Base-by-base conservation (phyloP, 176 grass and related monocot species). In the Pontederia paniculata region DNA sequence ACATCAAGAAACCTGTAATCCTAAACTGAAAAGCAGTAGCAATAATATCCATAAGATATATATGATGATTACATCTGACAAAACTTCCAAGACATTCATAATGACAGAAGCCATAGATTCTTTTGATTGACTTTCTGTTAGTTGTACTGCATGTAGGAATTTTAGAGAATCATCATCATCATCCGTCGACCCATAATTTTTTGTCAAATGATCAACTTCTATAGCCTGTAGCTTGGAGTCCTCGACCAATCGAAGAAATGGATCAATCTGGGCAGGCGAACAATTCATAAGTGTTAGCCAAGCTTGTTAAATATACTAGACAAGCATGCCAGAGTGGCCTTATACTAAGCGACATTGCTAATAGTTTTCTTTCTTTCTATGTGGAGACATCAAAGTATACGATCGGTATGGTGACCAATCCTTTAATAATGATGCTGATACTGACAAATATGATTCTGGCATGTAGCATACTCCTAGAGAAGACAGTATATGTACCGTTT, bases 31-130 rank as follows among this genome's bases (percentile, higher is more conserved):
- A 62, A 69, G 10, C 43, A 55, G 62, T 47, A 62, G 41, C 47
- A 44, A 43, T 61, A 44, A 19, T 42, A 21, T 17, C 10, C 10
- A 19, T 48, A 16, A 49, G 12, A 37, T 48, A 12, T 64, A 16
- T n/a, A 9, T 17, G 17, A 42, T 14, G 75, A 72, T 82, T 84
- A 98, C 94, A 75, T 91, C 94, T 51, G 85, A 48, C 64, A 91
- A 68, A 80, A 82, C 79, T 60, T 63, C 64, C 59, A 84, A 76
- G 73, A 45, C 81, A 59, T 88, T 98, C 75, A 91, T 74, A 74
- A 98, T 88, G 47, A 82, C 76, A 52, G 94, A 91, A 59, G 84
- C 77, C 54, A 98, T 98, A 69, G 80, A 83, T 62, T 98, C 83
- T 61, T 80, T 83, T 67, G 87, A 93, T 63, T 98, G 87, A 66